Base-by-base conservation (phyloP, 106 monocot species). In the Dendrobium catenatum region DNA sequence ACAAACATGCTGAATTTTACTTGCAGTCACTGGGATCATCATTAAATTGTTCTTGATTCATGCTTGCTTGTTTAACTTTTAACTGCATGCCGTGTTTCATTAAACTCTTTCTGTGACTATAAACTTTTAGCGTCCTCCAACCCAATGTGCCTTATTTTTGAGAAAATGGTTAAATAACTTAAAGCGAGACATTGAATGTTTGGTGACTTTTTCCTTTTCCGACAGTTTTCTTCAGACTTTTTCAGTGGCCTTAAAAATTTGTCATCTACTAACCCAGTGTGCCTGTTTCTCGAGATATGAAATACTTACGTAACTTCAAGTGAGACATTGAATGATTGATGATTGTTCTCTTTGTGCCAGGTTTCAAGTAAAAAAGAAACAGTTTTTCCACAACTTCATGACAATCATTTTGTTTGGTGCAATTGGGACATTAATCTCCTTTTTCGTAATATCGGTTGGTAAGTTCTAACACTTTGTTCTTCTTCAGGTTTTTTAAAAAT, bases 291-390 rank as follows among this genome's bases (percentile, higher is more conserved):
- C 41, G 73, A 73, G 73, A 7, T 74, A 4, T 74, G 42, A 74
- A 44, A 42, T 74, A 9, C 18, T 19, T 74, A 2, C 74, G 5
- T 74, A 70, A 5, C 41, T 74, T 43, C 74, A 74, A 43, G 1
- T 74, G 43, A 42, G 41, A 43, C 18, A 42, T 74, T 42, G 18
- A 44, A 44, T 19, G 43, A 44, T 74, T 6, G 43, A 11, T 74
- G 20, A 44, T 42, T 74, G 19, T 43, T 41, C 20, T 43, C 83
- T 74, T 76, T 76, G 27, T 26, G 80, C n/a, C 93, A 96, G 96
- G 82, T 96, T 96, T 79, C 96, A 96, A 83, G 96, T 96, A 16
- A 96, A 96, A 85, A 96, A 96, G 90, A 96, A 96, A 80, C 92
- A 96, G 67, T 96, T 96, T 79, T 96, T 96, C 82, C 96, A 90